A percentile compares a stretch with the other conserved stretches of the same genome.
phyloP scores from a whole-genome alignment of 2,329 filamentous ascomycete species.

The Epichloe aotearoae region DNA sequence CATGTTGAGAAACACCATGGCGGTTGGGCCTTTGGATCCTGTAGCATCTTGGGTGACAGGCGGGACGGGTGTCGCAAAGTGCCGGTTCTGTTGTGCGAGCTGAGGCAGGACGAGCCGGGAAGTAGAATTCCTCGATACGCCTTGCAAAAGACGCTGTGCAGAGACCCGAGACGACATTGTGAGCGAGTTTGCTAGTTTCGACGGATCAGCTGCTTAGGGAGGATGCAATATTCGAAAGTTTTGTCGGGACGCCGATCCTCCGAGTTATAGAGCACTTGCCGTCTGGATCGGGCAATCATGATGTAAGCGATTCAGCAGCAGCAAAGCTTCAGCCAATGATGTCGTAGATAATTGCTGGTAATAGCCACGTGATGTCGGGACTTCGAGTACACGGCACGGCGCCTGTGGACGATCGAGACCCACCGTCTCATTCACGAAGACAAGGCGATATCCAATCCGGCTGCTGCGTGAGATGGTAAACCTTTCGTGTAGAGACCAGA shows the following conservation, averaged over 20 bases:
- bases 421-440: conserved; percentile 4
- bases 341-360: conserved; percentile 9
- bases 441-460: neutral
- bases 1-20: conserved; percentile 99
- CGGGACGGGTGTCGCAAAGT: conserved; percentile 37
- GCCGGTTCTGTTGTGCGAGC: conserved; percentile 17
- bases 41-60: conserved; percentile 69
- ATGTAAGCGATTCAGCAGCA: neutral
- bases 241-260: neutral
- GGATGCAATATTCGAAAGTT: neutral
- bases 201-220: neutral
- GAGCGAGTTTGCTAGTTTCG: neutral
- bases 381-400: no score
- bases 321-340: conserved; percentile 13
- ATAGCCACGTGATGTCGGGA: conserved; percentile 15
- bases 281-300: conserved; percentile 4
- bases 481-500: no score
- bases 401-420: conserved; percentile 4
- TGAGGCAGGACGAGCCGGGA: conserved; percentile 17
- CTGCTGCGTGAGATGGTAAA: no score
- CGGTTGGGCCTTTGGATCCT: conserved; percentile 67
- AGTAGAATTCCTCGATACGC: conserved; percentile 13
- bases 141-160: conserved; percentile 17
- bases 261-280: neutral
- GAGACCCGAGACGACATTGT: conserved; percentile 21